Percentiles rank a stretch among this genome's conserved stretches.
These are phyloP conservation scores for Paralagenidium karlingii DNA, from an alignment of 352 stramenopile species.

Conservation along the genomic window DNA sequence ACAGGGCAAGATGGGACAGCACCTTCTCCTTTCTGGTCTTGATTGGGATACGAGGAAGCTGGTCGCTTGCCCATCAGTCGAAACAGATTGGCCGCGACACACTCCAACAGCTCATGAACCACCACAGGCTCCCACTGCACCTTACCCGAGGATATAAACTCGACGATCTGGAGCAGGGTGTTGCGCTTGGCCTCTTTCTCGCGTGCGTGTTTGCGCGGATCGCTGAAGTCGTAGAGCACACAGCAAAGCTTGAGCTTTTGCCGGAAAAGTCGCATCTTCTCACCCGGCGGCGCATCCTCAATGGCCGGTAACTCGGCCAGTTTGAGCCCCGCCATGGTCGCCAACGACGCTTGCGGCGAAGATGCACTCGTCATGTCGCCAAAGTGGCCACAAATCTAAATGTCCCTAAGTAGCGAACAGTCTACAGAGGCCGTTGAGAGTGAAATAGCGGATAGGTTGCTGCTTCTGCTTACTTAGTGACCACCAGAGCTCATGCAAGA, in stretches of 20 bases:
- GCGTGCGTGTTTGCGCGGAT: conserved; percentile 41
- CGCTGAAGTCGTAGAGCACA: conserved; percentile 40
- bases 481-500: too few relatives aligned
- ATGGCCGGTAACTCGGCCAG: conserved; percentile 39
- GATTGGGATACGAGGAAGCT: conserved; percentile 61
- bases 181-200: conserved; percentile 88
- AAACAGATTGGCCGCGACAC: conserved; percentile 81
- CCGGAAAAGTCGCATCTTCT: conserved; percentile 49
- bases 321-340: conserved; percentile 15
- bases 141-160: conserved; percentile 90
- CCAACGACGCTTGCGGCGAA: too few relatives aligned
- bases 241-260: conserved; percentile 55
- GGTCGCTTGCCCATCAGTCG: conserved; percentile 58
- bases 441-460: too few relatives aligned
- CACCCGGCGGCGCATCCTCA: conserved; percentile 31
- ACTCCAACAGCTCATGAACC: conserved; percentile 57
- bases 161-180: conserved; percentile 94
- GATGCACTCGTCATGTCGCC: too few relatives aligned
- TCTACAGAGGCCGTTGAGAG: too few relatives aligned
- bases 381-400: too few relatives aligned
- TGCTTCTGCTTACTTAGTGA: too few relatives aligned
- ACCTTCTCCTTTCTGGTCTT: conserved; percentile 38
- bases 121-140: conserved; percentile 33
- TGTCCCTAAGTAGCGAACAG: too few relatives aligned
- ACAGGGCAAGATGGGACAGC: neutral